A percentile compares a stretch with the other conserved stretches of the same genome.
Evolutionary conservation across 768 basidiomycete genomes (phyloP).

Genomic region (Galerina marginata): DNA sequence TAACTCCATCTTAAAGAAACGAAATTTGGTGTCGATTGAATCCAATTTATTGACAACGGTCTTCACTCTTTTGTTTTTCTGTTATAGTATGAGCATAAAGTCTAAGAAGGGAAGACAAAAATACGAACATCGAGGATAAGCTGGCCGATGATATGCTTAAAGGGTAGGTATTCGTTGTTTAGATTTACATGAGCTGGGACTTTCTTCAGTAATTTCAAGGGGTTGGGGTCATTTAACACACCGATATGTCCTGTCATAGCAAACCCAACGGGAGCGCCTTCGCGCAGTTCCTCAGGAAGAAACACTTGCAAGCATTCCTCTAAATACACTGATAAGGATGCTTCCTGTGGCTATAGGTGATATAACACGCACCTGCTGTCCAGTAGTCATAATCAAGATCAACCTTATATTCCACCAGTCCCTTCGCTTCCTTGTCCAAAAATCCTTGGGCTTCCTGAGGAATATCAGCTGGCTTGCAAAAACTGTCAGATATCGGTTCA

Average conservation of each 20-base stretch:
- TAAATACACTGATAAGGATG: constrained; percentile 31
- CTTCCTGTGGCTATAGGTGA: background rate
- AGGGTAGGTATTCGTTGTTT: constrained; percentile 88
- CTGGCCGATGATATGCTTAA: constrained; percentile 89
- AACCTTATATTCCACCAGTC: constrained; percentile 63
- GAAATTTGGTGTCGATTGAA: constrained; percentile 82
- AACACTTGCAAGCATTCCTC: constrained; percentile 86
- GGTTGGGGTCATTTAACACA: constrained; percentile 35
- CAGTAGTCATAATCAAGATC: constrained; percentile 86
- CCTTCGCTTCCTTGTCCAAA: constrained; percentile 58
- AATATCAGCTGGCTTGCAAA: constrained; percentile 70
- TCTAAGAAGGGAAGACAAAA: background rate
- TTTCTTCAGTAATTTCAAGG: background rate
- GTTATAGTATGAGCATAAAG: background rate
- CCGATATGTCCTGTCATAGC: constrained; percentile 92
- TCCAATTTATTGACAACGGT: constrained; percentile 97
- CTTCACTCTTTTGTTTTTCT: constrained; percentile 87
- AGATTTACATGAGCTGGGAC: constrained; percentile 88
- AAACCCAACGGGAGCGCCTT: constrained; percentile 86
- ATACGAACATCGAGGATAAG: constrained; percentile 84
- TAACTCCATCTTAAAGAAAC: constrained; percentile 96
- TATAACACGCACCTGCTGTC: constrained; percentile 66
- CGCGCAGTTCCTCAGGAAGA: constrained; percentile 77
- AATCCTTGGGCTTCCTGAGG: constrained; percentile 57
- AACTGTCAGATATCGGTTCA: constrained; percentile 21